A percentile compares a stretch with the other conserved stretches of the same genome.
Conservation (phyloP, 2,329 filamentous ascomycete genomes). For the Pseudopyrenochaeta lycopersici region DNA sequence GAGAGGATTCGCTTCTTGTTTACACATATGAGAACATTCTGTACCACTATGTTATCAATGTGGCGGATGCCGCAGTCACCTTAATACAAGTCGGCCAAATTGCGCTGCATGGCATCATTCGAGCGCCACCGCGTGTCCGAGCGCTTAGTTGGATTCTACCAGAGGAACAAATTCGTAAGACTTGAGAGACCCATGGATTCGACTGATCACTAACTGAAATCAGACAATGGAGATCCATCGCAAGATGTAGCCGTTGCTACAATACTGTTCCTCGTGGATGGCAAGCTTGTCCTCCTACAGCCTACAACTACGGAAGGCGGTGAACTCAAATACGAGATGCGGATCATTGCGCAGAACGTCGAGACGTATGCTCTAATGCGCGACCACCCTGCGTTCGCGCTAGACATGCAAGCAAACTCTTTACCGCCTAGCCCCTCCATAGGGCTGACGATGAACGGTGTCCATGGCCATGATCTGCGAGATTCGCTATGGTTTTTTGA, state of each 20-base stretch:
- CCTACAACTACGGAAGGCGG: conserved; percentile 84
- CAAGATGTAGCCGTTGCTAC: conserved; percentile 94
- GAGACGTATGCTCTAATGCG: conserved; percentile 95
- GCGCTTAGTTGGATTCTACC: conserved; percentile 96
- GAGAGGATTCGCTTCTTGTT: conserved; percentile 92
- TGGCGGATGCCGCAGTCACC: conserved; percentile 74
- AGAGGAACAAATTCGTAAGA: conserved; percentile 80
- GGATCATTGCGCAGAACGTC: conserved; percentile 92
- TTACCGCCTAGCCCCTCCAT: conserved; percentile 60
- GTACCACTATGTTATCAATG: conserved; percentile 90
- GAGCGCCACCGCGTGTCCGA: conserved; percentile 89
- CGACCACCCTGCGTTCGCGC: conserved; percentile 71
- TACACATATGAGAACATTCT: conserved; percentile 97
- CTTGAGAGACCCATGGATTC: not conserved
- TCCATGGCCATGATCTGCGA: conserved; percentile 67
- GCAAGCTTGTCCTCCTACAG: conserved; percentile 91
- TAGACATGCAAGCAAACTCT: conserved; percentile 58
- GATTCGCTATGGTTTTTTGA: conserved; percentile 97
- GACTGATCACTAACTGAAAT: conserved; percentile 26
- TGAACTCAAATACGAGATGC: conserved; percentile 97
- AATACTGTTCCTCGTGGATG: conserved; percentile 95
- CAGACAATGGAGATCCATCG: conserved; percentile 87
- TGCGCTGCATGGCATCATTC: conserved; percentile 93
- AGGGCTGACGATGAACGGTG: conserved; percentile 55
- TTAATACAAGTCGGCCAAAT: conserved; percentile 97